Conservation (phyloP, 306 rosid species). For the Cucurbita argyrosperma region DNA sequence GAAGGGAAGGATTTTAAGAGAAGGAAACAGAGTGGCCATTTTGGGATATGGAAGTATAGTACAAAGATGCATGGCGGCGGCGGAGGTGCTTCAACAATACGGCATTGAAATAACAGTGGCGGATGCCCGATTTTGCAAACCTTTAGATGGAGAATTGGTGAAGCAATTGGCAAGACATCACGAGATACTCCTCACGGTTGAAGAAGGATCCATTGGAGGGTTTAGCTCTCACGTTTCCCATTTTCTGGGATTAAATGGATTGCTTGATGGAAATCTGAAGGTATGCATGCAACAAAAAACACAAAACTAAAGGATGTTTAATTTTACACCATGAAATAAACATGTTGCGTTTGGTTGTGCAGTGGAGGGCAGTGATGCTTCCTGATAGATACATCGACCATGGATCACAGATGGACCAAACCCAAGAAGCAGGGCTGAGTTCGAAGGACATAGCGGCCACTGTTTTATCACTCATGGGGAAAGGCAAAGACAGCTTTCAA, state of each 20-base stretch:
- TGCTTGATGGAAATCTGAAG: conserved; percentile 53
- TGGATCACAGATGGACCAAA: conserved; percentile 41
- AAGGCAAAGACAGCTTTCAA: conserved; percentile 13
- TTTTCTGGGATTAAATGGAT: conserved; percentile 34
- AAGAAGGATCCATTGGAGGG: conserved; percentile 65
- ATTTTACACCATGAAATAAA: background rate
- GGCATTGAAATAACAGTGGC: conserved; percentile 35
- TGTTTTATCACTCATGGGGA: conserved; percentile 29
- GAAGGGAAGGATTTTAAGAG: conserved; percentile 40
- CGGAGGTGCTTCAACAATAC: conserved; percentile 26
- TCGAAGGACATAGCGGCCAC: conserved; percentile 45
- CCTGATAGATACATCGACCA: conserved; percentile 60
- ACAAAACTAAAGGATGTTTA: background rate
- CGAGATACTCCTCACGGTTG: conserved; percentile 44
- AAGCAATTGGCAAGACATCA: conserved; percentile 35
- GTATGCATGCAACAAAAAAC: conserved; percentile 9
- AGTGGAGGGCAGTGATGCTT: conserved; percentile 48
- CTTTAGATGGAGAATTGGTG: conserved; percentile 40
- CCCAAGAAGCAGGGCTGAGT: conserved; percentile 37
- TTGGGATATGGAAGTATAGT: conserved; percentile 52
- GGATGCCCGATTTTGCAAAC: conserved; percentile 66
- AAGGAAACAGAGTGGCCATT: conserved; percentile 49
- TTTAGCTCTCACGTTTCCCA: conserved; percentile 64
- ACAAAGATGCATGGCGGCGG: conserved; percentile 31
- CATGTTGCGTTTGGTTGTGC: background rate